Conservation (phyloP, 2,329 filamentous ascomycete genomes). For the Fusarium verrucosum region DNA sequence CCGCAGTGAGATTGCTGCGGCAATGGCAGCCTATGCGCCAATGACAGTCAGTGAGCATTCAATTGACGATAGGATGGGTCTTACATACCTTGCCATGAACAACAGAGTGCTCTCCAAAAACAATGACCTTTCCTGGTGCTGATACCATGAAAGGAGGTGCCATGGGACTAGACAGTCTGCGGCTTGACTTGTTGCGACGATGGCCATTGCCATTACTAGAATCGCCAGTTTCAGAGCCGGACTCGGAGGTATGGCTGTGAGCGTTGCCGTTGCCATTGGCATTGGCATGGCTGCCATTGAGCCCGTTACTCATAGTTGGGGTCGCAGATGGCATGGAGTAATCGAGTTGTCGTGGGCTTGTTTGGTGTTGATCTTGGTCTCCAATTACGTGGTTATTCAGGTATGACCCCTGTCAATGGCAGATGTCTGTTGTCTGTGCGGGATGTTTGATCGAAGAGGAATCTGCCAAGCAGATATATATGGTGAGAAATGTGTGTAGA, state of each 20-base stretch:
- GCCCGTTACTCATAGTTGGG: conserved; percentile 38
- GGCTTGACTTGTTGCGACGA: conserved; percentile 54
- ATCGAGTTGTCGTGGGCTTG: conserved; percentile 21
- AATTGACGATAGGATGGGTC: not conserved
- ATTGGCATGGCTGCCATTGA: conserved; percentile 34
- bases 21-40: conserved; percentile 78
- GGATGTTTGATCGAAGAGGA: not conserved
- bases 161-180: conserved; percentile 71
- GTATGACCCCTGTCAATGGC: conserved; percentile 11
- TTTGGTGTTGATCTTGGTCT: conserved; percentile 17
- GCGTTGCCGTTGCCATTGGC: conserved; percentile 12
- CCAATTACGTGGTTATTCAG: conserved; percentile 13
- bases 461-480: not conserved
- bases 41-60: conserved; percentile 38
- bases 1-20: conserved; percentile 91
- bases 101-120: conserved; percentile 98
- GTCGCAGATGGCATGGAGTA: conserved; percentile 37
- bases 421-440: conserved; percentile 7
- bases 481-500: not conserved
- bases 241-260: conserved; percentile 37
- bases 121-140: conserved; percentile 96
- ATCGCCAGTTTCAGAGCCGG: conserved; percentile 37
- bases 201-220: conserved; percentile 49
- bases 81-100: conserved; percentile 85
- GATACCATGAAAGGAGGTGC: conserved; percentile 97